phyloP scores from a whole-genome alignment of 805 yeast species.

The Candida manassasensis region DNA sequence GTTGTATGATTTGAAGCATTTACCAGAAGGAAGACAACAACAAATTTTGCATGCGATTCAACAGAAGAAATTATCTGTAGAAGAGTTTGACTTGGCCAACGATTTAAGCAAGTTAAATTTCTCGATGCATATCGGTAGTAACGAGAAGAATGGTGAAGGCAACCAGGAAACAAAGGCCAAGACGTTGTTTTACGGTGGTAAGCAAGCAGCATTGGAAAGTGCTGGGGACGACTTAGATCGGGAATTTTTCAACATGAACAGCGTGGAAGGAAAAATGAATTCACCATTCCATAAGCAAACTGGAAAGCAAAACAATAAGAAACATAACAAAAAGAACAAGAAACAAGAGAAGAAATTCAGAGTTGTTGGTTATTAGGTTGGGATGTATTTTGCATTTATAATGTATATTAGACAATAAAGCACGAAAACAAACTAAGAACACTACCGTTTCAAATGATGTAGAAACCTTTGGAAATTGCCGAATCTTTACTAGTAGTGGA shows the following conservation, averaged over 20 bases:
- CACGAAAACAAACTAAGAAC: too few relatives aligned
- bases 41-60: conserved; percentile 66
- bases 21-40: conserved; percentile 69
- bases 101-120: conserved; percentile 74
- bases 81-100: conserved; percentile 57
- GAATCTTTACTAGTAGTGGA: too few relatives aligned
- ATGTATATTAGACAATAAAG: conserved; percentile 1
- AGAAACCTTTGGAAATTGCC: too few relatives aligned
- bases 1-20: conserved; percentile 57
- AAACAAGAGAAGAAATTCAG: conserved; percentile 49
- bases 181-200: conserved; percentile 68
- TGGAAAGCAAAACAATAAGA: conserved; percentile 36
- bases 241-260: conserved; percentile 74
- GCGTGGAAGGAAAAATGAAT: conserved; percentile 56
- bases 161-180: conserved; percentile 28
- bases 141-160: conserved; percentile 20
- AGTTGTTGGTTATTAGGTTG: conserved; percentile 20
- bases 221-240: conserved; percentile 80
- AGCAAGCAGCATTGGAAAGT: conserved; percentile 71
- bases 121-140: conserved; percentile 63
- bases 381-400: conserved; percentile 3
- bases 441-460: too few relatives aligned
- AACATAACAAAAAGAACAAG: conserved; percentile 75
- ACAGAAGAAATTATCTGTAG: conserved; percentile 46
- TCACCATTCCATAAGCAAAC: conserved; percentile 68